Percentiles rank a stretch among this genome's conserved stretches.
Conservation (phyloP, 2,329 filamentous ascomycete species). For the Clonostachys chloroleuca region DNA sequence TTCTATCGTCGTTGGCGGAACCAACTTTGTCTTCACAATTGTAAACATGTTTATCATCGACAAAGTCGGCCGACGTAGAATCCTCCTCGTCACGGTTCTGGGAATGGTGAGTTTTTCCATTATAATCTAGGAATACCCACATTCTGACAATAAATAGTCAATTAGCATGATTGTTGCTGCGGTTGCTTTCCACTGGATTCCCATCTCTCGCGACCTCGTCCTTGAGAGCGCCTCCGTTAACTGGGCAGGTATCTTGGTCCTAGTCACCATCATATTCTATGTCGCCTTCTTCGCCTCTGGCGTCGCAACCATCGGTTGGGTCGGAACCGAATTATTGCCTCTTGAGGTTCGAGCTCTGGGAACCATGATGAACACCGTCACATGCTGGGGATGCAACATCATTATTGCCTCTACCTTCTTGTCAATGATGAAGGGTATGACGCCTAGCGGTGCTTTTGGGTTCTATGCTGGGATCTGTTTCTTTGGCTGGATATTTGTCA, state of each 20-base stretch:
- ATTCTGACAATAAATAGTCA: slow-evolving; percentile 5
- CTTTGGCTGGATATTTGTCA: slow-evolving; percentile 31
- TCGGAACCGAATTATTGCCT: slow-evolving; percentile 38
- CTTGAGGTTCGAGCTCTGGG: slow-evolving; percentile 41
- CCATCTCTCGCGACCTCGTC: slow-evolving; percentile 32
- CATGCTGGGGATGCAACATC: slow-evolving; percentile 40
- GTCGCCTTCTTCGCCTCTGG: slow-evolving; percentile 30
- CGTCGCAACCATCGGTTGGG: slow-evolving; percentile 41
- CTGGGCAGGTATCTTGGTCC: slow-evolving; percentile 3
- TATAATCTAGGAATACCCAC: not conserved
- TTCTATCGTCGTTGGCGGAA: slow-evolving; percentile 33
- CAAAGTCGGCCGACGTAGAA: slow-evolving; percentile 33
- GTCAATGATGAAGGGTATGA: slow-evolving; percentile 38
- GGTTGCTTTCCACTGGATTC: slow-evolving; percentile 30
- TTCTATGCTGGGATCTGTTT: slow-evolving; percentile 46
- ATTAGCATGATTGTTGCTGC: slow-evolving; percentile 32
- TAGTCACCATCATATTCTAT: slow-evolving; percentile 36
- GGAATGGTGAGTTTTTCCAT: slow-evolving; percentile 25
- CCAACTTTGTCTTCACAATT: slow-evolving; percentile 44
- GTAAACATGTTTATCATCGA: slow-evolving; percentile 42
- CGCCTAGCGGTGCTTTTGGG: slow-evolving; percentile 43
- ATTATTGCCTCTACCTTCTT: slow-evolving; percentile 45
- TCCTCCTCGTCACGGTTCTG: slow-evolving; percentile 35
- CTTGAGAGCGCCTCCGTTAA: slow-evolving; percentile 21
- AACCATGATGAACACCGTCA: slow-evolving; percentile 42